A percentile compares a stretch with the other conserved stretches of the same genome.
phyloP scores from a whole-genome alignment of 2,329 filamentous ascomycete genomes.

The Fusarium keratoplasticum region DNA sequence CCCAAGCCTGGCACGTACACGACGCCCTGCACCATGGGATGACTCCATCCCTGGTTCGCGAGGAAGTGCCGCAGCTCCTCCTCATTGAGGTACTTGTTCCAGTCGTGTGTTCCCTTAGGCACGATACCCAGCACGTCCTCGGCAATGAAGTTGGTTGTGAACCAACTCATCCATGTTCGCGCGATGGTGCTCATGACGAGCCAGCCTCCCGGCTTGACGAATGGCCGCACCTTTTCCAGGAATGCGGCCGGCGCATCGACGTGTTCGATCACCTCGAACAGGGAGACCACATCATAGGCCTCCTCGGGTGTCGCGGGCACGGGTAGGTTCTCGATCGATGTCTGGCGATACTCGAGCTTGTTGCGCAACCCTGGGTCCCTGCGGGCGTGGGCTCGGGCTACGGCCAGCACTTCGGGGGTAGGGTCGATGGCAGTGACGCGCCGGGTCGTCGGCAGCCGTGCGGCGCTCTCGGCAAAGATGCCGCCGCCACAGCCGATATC shows the following conservation, averaged over 20 bases:
- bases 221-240: constrained; percentile 75
- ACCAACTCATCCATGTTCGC: constrained; percentile 86
- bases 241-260: constrained; percentile 82
- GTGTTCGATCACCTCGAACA: constrained; percentile 97
- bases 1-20: constrained; percentile 91
- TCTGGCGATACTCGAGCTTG: constrained; percentile 79
- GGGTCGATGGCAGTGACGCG: constrained; percentile 84
- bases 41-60: constrained; percentile 67
- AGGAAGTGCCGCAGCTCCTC: constrained; percentile 75
- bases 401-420: constrained; percentile 75
- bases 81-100: constrained; percentile 94
- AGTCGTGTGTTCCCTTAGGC: constrained; percentile 93
- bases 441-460: constrained; percentile 71
- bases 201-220: constrained; percentile 93
- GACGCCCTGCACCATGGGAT: constrained; percentile 77
- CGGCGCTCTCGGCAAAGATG: constrained; percentile 92
- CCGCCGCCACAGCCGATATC: constrained; percentile 97
- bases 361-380: constrained; percentile 75
- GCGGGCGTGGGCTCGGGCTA: constrained; percentile 81
- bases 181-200: constrained; percentile 93
- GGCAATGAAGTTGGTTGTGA: constrained; percentile 92
- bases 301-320: constrained; percentile 52
- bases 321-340: constrained; percentile 78
- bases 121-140: constrained; percentile 91
- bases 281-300: constrained; percentile 81